Base-by-base conservation (phyloP, 805 yeast genomes). In the Teunomyces tritomae region DNA sequence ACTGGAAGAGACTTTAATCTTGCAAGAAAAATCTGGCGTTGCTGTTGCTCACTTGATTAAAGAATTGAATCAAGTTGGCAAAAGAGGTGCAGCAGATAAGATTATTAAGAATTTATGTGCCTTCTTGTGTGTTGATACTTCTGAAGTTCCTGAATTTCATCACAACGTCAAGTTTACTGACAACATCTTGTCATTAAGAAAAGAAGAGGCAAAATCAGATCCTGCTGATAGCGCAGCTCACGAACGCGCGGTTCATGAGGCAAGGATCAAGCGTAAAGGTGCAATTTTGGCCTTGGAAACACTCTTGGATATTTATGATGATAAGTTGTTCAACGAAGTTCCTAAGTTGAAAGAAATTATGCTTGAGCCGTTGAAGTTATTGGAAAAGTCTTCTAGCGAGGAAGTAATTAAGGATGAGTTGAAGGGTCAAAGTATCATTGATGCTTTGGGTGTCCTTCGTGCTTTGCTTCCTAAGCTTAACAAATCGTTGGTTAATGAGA, bases 81-180 rank as follows among this genome's bases (percentile, higher is more conserved):
- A 90, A 59, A 63, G 62, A n/a, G 83, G 83, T 32, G 94, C 92
- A 1, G 83, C 92, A 2, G 95, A 89, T 56, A 94, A 94, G 62
- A 86, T 95, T 53, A 81, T 89, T 39, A 92, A 89, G 63, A 94
- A 94, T 60, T 70, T 95, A 47, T 88, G 96, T 68, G 96, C 92
- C 0, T 92, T 92, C 62, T 62, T 94, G 44, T 94, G 99, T 69
- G 97, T 91, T 28, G 99, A 92, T 62, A 89, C 97, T 0, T 81
- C 94, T 3, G 97, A 91, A 61, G 97, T 92, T 28, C 99, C 99
- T 2, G 97, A 89, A 58, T 94, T 89, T 60, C 73, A 75, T 11
- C 84, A 86, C 39, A 87, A 87, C 56, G 77, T 79, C 33, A 65
- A 68, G 10, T 71, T 76, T 47, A 74, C 66, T 13, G 81, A 79